Conservation (phyloP, 495 filamentous ascomycete genomes). For the Daldinia grandis region DNA sequence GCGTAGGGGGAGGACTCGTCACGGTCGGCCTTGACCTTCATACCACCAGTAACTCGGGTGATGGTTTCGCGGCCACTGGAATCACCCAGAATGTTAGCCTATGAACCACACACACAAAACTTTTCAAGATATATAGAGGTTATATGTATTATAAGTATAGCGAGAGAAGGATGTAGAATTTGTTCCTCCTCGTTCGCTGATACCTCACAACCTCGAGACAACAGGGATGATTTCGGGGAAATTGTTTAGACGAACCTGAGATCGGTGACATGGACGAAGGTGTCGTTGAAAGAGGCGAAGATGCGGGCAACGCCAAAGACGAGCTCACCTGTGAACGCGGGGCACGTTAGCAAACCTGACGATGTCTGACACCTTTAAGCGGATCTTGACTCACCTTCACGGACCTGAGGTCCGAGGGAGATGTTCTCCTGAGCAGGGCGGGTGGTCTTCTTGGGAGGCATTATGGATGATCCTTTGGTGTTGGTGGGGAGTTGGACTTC, state of each 20-base stretch:
- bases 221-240: slow-evolving; percentile 7
- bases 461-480: slow-evolving; percentile 55
- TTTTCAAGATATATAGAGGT: slow-evolving; percentile 6
- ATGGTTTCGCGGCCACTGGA: slow-evolving; percentile 99
- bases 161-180: slow-evolving; percentile 37
- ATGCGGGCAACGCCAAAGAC: slow-evolving; percentile 99
- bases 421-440: slow-evolving; percentile 91
- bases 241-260: slow-evolving; percentile 75
- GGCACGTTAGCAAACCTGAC: slow-evolving; percentile 24
- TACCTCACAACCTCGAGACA: slow-evolving; percentile 5
- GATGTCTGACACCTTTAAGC: neutral
- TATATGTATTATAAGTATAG: slow-evolving; percentile 27
- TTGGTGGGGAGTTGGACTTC: slow-evolving; percentile 16
- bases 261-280: slow-evolving; percentile 99
- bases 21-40: slow-evolving; percentile 99
- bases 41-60: slow-evolving; percentile 97
- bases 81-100: slow-evolving; percentile 73
- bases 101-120: slow-evolving; percentile 40
- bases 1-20: slow-evolving; percentile 99
- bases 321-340: slow-evolving; percentile 74
- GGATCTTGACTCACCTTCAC: slow-evolving; percentile 72
- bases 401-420: slow-evolving; percentile 93
- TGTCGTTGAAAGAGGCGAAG: slow-evolving; percentile 90
- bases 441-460: slow-evolving; percentile 86
- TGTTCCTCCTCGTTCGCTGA: slow-evolving; percentile 31